Evolutionary conservation across 495 filamentous ascomycete species (phyloP).

Genomic region (Saxophila tyrrhenica): DNA sequence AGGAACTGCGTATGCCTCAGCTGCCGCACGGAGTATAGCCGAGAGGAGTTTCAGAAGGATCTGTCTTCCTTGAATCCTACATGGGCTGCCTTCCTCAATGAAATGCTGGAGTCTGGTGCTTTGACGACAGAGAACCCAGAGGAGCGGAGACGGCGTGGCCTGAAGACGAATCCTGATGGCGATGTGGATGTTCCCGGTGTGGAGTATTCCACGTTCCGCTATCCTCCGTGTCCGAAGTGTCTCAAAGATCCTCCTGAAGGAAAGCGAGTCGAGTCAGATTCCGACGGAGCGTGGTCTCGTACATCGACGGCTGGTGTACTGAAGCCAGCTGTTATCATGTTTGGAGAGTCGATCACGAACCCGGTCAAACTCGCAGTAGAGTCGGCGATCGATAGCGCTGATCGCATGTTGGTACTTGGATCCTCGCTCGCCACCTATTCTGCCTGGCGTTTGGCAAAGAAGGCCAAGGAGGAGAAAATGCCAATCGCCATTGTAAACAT

Average conservation of each 20-base stretch:
- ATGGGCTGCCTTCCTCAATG: conserved; percentile 67
- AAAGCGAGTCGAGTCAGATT: conserved; percentile 56
- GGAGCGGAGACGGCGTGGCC: conserved; percentile 52
- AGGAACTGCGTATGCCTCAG: conserved; percentile 70
- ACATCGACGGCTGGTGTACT: conserved; percentile 65
- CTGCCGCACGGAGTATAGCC: conserved; percentile 37
- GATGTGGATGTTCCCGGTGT: conserved; percentile 86
- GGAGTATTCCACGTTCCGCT: conserved; percentile 79
- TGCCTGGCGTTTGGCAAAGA: conserved; percentile 79
- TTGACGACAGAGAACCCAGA: conserved; percentile 65
- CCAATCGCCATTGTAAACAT: conserved; percentile 49
- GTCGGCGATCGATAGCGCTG: conserved; percentile 62
- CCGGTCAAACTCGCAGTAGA: conserved; percentile 66
- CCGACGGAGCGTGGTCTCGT: conserved; percentile 66
- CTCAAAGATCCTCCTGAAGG: conserved; percentile 60
- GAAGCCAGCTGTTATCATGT: conserved; percentile 90
- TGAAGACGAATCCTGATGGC: conserved; percentile 85
- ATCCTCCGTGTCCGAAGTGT: conserved; percentile 80
- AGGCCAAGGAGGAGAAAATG: conserved; percentile 69
- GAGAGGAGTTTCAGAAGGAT: conserved; percentile 63
- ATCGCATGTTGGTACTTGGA: conserved; percentile 65
- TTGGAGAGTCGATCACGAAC: conserved; percentile 71
- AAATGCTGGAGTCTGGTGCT: conserved; percentile 59
- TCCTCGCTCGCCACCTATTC: conserved; percentile 90
- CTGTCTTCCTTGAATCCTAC: conserved; percentile 70